Conservation (phyloP, 768 basidiomycete genomes). For the Collybia sp. region DNA sequence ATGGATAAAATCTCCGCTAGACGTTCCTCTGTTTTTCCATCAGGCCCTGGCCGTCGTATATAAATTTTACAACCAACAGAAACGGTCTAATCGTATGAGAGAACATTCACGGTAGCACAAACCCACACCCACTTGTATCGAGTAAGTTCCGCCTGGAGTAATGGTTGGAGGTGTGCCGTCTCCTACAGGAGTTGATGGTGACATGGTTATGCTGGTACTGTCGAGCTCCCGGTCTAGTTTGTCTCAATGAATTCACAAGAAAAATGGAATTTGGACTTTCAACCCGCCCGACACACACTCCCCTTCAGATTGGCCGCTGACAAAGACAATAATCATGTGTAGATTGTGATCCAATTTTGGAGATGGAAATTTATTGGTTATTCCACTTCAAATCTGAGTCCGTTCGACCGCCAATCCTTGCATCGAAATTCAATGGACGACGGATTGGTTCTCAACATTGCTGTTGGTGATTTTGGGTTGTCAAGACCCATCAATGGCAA, state of each 20-base stretch:
- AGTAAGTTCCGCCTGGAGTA: conserved; percentile 71
- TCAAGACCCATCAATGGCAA: conserved; percentile 23
- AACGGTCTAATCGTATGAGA: conserved; percentile 57
- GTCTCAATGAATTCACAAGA: too few species aligned
- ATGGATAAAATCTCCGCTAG: conserved; percentile 95
- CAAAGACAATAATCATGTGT: too few species aligned
- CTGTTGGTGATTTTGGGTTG: conserved; percentile 26
- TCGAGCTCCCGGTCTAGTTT: background rate
- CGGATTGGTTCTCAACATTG: conserved; percentile 72
- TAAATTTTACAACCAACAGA: conserved; percentile 95
- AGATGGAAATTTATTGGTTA: too few species aligned
- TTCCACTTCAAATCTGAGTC: too few species aligned
- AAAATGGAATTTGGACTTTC: too few species aligned
- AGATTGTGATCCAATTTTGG: too few species aligned
- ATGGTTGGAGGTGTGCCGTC: conserved; percentile 59
- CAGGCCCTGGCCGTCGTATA: conserved; percentile 73
- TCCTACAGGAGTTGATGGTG: conserved; percentile 31
- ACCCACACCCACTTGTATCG: conserved; percentile 55
- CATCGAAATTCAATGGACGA: conserved; percentile 66
- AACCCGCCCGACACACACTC: too few species aligned
- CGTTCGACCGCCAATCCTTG: too few species aligned
- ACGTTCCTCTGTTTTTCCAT: conserved; percentile 80
- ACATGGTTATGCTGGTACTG: conserved; percentile 16
- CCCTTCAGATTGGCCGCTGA: too few species aligned
- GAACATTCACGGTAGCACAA: conserved; percentile 16